A percentile compares a stretch with the other conserved stretches of the same genome.
Evolutionary conservation across 495 filamentous ascomycete species (phyloP).

Genomic region (Penicillium soppii): DNA sequence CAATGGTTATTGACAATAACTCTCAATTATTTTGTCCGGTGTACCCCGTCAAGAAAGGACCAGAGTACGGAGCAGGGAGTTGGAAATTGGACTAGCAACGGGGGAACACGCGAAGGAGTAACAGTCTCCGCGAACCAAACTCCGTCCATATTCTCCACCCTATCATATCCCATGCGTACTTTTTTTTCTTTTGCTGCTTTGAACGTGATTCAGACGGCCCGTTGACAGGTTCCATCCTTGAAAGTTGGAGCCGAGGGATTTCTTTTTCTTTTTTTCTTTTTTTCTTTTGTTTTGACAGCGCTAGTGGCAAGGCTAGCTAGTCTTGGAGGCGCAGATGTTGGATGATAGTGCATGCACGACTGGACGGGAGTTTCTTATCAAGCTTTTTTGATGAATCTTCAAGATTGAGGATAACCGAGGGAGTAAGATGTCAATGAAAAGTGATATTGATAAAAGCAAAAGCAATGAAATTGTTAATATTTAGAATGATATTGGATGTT

Average conservation of each 20-base stretch:
- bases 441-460: not conserved
- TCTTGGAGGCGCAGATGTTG: conserved; percentile 1
- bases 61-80: no score
- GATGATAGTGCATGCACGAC: not conserved
- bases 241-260: no score
- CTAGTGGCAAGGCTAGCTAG: conserved; percentile 10
- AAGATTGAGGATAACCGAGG: no score
- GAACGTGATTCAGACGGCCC: conserved; percentile 11
- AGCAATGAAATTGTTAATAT: not conserved
- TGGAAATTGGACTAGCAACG: conserved; percentile 11
- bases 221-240: conserved; percentile 22
- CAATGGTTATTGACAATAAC: conserved; percentile 2
- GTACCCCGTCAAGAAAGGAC: not conserved
- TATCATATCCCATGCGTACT: not conserved
- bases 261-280: conserved; percentile 1
- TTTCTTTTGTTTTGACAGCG: conserved; percentile 12
- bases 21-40: not conserved
- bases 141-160: conserved; percentile 1
- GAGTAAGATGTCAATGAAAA: no score
- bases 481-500: no score
- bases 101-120: conserved; percentile 8
- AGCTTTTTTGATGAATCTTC: no score
- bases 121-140: conserved; percentile 14
- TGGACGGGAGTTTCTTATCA: no score
- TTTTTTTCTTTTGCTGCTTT: no score